Conservation (phyloP, 371 early-diverging fungal genomes). For the Mortierella sp. region DNA sequence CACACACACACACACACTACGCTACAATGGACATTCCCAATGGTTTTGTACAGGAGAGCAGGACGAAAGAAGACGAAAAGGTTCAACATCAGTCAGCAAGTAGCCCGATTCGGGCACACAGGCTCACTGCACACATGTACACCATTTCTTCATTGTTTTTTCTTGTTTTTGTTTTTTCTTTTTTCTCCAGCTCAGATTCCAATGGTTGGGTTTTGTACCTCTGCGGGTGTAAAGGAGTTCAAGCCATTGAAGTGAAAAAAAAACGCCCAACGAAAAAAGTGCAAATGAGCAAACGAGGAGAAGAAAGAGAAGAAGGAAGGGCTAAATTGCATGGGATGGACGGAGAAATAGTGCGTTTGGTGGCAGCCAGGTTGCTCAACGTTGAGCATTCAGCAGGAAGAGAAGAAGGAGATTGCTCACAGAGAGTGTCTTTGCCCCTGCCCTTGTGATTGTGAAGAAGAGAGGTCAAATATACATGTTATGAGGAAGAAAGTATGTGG, state of each 20-base stretch:
- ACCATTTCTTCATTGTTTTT: neutral
- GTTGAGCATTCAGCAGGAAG: too few relatives aligned
- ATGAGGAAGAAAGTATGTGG: too few relatives aligned
- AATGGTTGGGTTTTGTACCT: neutral
- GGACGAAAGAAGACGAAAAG: neutral
- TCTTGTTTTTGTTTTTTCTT: neutral
- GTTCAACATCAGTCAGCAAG: slow-evolving; percentile 3
- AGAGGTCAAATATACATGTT: too few relatives aligned
- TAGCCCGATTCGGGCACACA: slow-evolving; percentile 4
- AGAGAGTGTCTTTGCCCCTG: neutral
- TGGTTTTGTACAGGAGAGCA: neutral
- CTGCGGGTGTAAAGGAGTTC: neutral
- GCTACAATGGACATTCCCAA: neutral
- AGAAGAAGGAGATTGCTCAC: too few relatives aligned
- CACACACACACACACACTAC: neutral
- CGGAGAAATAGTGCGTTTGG: too few relatives aligned
- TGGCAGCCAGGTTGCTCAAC: too few relatives aligned
- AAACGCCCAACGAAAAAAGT: neutral
- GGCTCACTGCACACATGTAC: slow-evolving; percentile 8
- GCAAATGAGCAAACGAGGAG: neutral
- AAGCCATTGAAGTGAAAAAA: neutral
- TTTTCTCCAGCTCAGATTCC: neutral
- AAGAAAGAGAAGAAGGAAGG: neutral
- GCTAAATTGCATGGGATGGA: neutral
- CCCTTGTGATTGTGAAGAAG: neutral